Percentiles rank a stretch among this genome's conserved stretches.
Evolutionary conservation across 1,284 basidiomycete species (phyloP).

Genomic region (Ceratobasidium papillatum): DNA sequence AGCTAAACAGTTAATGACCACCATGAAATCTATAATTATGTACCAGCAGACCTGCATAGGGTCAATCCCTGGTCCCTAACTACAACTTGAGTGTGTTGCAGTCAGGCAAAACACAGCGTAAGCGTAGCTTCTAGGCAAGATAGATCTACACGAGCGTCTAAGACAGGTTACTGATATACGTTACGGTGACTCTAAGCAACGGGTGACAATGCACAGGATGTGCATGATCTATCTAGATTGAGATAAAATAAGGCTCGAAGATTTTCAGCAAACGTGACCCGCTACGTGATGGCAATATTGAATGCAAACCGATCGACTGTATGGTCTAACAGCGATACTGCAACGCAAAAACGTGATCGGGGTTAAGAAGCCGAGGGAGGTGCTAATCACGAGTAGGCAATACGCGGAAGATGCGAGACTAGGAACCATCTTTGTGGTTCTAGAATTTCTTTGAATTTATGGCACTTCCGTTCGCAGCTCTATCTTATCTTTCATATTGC

Average conservation of each 20-base stretch:
- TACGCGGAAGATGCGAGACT: neutral
- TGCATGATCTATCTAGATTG: neutral
- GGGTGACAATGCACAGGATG: neutral
- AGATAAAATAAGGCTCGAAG: neutral
- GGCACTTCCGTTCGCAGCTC: neutral
- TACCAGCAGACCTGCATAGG: neutral
- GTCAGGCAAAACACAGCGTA: too few relatives aligned
- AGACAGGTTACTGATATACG: too few relatives aligned
- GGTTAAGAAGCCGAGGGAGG: neutral
- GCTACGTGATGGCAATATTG: neutral
- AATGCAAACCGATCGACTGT: neutral
- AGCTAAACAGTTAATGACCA: neutral
- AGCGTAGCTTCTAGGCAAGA: too few relatives aligned
- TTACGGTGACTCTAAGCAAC: neutral
- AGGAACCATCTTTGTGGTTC: neutral
- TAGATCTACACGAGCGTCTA: too few relatives aligned
- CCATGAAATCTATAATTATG: neutral
- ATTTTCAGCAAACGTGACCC: neutral
- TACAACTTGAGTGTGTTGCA: too few relatives aligned
- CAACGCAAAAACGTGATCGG: neutral
- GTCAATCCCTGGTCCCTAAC: too few relatives aligned
- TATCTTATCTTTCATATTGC: neutral
- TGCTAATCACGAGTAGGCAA: neutral
- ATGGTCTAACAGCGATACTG: neutral
- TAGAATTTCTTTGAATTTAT: neutral